These are phyloP conservation scores for Trichoderma lentiforme DNA, from an alignment of 2,329 filamentous ascomycete genomes.

Conservation along the genomic window DNA sequence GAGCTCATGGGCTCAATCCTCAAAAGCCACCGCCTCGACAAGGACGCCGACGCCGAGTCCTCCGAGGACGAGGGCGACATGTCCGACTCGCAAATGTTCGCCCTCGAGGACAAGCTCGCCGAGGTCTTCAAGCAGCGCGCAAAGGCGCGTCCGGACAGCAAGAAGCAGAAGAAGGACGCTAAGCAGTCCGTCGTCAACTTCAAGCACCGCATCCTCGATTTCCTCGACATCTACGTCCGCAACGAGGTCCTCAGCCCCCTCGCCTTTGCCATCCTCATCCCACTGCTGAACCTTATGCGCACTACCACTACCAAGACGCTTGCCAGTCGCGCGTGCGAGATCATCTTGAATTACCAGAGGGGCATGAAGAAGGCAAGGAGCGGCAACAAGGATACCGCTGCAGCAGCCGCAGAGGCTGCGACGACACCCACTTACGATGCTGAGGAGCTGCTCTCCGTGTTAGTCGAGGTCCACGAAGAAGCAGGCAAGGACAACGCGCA, in stretches of 20 bases:
- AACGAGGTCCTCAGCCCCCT: slow-evolving; percentile 68
- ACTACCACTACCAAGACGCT: slow-evolving; percentile 75
- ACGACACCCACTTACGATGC: slow-evolving; percentile 17
- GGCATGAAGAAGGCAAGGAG: slow-evolving; percentile 55
- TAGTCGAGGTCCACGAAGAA: slow-evolving; percentile 67
- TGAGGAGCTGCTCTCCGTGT: slow-evolving; percentile 52
- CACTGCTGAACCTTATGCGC: slow-evolving; percentile 72
- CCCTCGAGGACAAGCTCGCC: slow-evolving; percentile 75
- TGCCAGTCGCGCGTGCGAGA: slow-evolving; percentile 66
- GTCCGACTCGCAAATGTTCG: slow-evolving; percentile 95
- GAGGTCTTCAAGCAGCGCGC: slow-evolving; percentile 80
- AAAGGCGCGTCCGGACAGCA: slow-evolving; percentile 61
- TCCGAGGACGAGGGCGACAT: slow-evolving; percentile 73
- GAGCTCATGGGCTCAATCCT: slow-evolving; percentile 75
- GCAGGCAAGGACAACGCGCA: slow-evolving; percentile 62
- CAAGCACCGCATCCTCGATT: slow-evolving; percentile 88
- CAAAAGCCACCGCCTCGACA: slow-evolving; percentile 64
- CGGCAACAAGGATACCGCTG: slow-evolving; percentile 28
- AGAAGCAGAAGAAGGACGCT: slow-evolving; percentile 82
- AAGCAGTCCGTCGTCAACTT: slow-evolving; percentile 89
- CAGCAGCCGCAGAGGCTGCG: not conserved
- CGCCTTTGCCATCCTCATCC: slow-evolving; percentile 67
- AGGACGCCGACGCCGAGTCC: slow-evolving; percentile 53
- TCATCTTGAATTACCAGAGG: slow-evolving; percentile 70
- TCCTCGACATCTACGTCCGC: slow-evolving; percentile 80